Conservation (phyloP, 129 eudicot genomes). For the Flaveria linearis region DNA sequence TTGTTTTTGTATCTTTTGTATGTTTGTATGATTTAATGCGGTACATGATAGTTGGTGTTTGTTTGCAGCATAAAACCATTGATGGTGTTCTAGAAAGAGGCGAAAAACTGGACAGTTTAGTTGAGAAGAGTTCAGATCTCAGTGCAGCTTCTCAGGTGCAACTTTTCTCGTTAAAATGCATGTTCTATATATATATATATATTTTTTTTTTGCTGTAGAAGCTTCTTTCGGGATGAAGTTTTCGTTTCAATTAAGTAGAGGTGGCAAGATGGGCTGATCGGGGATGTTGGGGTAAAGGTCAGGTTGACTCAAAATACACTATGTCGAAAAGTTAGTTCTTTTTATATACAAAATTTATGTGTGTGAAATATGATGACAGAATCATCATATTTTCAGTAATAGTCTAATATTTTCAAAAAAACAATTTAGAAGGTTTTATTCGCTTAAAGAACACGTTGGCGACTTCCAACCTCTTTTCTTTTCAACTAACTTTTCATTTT, state of each 20-base stretch:
- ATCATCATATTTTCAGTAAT: no score
- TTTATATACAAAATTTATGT: no score
- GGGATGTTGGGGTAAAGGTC: neutral
- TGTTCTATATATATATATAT: neutral
- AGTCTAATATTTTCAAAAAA: no score
- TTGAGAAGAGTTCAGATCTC: constrained; percentile 92
- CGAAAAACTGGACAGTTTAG: constrained; percentile 84
- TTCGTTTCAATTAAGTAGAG: neutral
- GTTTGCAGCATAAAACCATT: constrained; percentile 81
- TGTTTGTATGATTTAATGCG: neutral
- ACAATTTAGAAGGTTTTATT: no score
- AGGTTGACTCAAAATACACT: neutral
- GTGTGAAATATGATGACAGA: no score
- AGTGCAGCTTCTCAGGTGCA: constrained; percentile 93
- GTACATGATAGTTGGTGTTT: neutral
- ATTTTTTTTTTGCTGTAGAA: neutral
- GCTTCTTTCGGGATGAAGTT: neutral
- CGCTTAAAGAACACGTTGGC: no score
- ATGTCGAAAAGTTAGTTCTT: no score
- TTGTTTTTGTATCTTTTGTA: neutral
- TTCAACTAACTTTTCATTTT: no score
- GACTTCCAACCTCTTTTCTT: no score
- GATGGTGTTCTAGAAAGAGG: constrained; percentile 94
- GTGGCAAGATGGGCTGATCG: no score
- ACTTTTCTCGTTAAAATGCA: neutral